Percentiles rank a stretch among this genome's conserved stretches.
Evolutionary conservation across 148 eudicot genomes (phyloP).

Genomic region (Vaccinium macrocarpon): DNA sequence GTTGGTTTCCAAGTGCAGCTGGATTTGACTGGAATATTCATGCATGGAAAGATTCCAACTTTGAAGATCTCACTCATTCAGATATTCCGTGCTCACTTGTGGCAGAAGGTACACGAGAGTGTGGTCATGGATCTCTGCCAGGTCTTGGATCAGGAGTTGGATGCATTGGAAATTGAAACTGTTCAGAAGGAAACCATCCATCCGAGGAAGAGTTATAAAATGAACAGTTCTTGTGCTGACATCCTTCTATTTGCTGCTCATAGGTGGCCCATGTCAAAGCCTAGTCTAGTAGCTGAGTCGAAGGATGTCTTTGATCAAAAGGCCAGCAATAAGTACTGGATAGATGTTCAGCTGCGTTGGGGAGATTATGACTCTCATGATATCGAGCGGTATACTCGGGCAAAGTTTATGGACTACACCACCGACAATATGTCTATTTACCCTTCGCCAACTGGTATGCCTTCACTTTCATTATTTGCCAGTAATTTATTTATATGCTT

Average conservation of each 20-base stretch:
- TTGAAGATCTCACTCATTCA: slow-evolving; percentile 95
- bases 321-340: slow-evolving; percentile 97
- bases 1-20: slow-evolving; percentile 99
- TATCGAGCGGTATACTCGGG: slow-evolving; percentile 95
- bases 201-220: slow-evolving; percentile 98
- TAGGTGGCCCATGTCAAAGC: slow-evolving; percentile 99
- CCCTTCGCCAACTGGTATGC: slow-evolving; percentile 81
- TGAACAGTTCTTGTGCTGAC: slow-evolving; percentile 99
- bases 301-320: slow-evolving; percentile 99
- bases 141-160: slow-evolving; percentile 96
- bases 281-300: slow-evolving; percentile 94
- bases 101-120: slow-evolving; percentile 99
- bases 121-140: slow-evolving; percentile 99
- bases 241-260: slow-evolving; percentile 99
- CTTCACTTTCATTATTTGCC: background rate
- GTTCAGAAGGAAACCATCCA: slow-evolving; percentile 99
- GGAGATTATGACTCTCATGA: slow-evolving; percentile 99
- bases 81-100: slow-evolving; percentile 99
- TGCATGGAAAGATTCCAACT: slow-evolving; percentile 99
- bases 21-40: slow-evolving; percentile 96
- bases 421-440: slow-evolving; percentile 99
- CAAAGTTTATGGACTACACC: slow-evolving; percentile 98
- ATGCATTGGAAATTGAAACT: slow-evolving; percentile 95
- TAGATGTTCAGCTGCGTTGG: slow-evolving; percentile 98
- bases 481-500: background rate